Conservation (phyloP, 1,284 basidiomycete genomes). For the Grifola frondosa region DNA sequence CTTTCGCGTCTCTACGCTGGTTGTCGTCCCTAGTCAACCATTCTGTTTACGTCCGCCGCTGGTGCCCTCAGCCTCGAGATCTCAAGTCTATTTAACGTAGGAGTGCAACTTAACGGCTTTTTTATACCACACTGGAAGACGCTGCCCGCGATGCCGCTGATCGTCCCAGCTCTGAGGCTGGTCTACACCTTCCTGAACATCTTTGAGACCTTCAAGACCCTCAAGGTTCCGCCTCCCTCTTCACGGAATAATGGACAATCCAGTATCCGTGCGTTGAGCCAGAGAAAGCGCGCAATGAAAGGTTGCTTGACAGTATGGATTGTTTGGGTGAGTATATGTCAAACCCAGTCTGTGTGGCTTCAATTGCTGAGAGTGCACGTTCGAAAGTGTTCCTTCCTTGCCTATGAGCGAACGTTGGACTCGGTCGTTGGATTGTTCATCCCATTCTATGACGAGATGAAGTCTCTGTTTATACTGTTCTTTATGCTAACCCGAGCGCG, state of each 20-base stretch:
- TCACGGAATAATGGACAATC: conserved; percentile 59
- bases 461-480: conserved; percentile 67
- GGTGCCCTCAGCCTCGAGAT: too few species aligned
- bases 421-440: conserved; percentile 63
- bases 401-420: conserved; percentile 66
- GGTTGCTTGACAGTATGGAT: conserved; percentile 80
- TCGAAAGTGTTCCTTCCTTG: conserved; percentile 58
- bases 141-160: conserved; percentile 68
- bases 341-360: not conserved
- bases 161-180: conserved; percentile 65
- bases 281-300: conserved; percentile 80
- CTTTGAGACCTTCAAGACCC: conserved; percentile 79
- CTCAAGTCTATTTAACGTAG: too few species aligned
- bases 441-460: conserved; percentile 79
- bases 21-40: too few species aligned
- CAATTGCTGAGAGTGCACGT: not conserved
- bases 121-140: too few species aligned
- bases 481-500: conserved; percentile 71
- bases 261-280: conserved; percentile 62
- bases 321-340: conserved; percentile 61
- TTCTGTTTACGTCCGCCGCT: too few species aligned
- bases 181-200: conserved; percentile 74
- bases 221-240: conserved; percentile 64
- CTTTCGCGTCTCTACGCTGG: too few species aligned
- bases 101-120: too few species aligned